These are phyloP conservation scores for Cyclotella sp. DNA, from an alignment of 108 stramenopile genomes.

Conservation along the genomic window DNA sequence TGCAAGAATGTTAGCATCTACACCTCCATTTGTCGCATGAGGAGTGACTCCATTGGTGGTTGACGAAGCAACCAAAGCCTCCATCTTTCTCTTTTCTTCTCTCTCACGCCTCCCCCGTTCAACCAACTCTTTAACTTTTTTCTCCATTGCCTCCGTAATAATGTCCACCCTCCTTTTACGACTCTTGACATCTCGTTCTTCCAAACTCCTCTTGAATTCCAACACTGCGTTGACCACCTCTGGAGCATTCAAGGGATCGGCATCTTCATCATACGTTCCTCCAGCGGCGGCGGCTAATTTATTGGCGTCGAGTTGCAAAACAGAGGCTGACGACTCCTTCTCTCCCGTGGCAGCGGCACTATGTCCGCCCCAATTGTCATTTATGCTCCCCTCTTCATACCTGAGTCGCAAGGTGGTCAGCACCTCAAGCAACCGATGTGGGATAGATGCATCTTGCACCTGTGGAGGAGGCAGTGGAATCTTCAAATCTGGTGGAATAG, in stretches of 20 bases:
- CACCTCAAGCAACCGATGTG: slow-evolving; percentile 33
- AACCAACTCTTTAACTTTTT: slow-evolving; percentile 64
- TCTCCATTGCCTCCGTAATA: slow-evolving; percentile 58
- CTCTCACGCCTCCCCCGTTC: slow-evolving; percentile 52
- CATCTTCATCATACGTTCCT: slow-evolving; percentile 76
- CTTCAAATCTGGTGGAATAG: slow-evolving; percentile 50
- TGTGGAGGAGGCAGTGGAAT: slow-evolving; percentile 34
- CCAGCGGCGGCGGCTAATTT: slow-evolving; percentile 59
- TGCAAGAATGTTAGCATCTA: slow-evolving; percentile 26
- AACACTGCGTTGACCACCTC: slow-evolving; percentile 78
- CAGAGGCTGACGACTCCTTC: not conserved
- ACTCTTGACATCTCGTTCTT: slow-evolving; percentile 48
- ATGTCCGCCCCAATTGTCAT: slow-evolving; percentile 38
- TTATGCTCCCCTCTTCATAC: slow-evolving; percentile 19
- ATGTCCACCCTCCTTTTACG: slow-evolving; percentile 55
- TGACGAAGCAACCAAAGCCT: slow-evolving; percentile 6
- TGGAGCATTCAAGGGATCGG: slow-evolving; percentile 83
- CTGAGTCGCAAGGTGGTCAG: slow-evolving; percentile 35
- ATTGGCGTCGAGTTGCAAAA: slow-evolving; percentile 30
- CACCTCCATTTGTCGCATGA: slow-evolving; percentile 4
- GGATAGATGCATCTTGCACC: slow-evolving; percentile 36
- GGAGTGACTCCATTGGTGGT: slow-evolving; percentile 22
- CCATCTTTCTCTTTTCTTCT: slow-evolving; percentile 46
- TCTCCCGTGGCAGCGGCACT: slow-evolving; percentile 33
- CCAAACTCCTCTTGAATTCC: slow-evolving; percentile 72